phyloP scores from a whole-genome alignment of 202 grass and related monocot genomes.

The Hordeum pubiflorum region DNA sequence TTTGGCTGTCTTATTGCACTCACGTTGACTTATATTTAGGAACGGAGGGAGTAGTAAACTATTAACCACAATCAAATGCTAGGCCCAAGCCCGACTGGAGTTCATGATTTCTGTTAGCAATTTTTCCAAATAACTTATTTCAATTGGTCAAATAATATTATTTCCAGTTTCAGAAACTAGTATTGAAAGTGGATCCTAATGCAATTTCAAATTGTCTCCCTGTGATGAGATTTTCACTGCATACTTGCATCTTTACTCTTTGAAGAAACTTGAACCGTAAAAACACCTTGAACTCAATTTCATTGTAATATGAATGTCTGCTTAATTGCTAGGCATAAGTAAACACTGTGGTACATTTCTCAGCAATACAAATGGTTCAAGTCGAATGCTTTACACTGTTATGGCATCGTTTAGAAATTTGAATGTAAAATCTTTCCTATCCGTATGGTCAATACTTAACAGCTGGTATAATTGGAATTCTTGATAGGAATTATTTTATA shows the following conservation, averaged over 20 bases:
- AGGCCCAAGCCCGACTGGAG: background rate
- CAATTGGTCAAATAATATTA: background rate
- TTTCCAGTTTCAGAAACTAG: background rate
- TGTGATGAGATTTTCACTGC: background rate
- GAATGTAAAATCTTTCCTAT: background rate
- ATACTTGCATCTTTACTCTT: background rate
- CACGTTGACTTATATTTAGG: background rate
- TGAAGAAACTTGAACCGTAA: background rate
- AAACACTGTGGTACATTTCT: background rate
- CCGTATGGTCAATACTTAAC: background rate
- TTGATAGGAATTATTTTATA: conserved; percentile 4
- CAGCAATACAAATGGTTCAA: background rate
- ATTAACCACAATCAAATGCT: background rate
- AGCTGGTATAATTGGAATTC: background rate
- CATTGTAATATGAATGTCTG: background rate
- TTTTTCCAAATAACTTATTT: background rate
- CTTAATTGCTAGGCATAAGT: background rate
- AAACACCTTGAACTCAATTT: background rate
- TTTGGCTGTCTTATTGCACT: background rate
- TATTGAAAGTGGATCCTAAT: background rate
- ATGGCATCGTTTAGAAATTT: background rate
- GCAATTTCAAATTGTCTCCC: background rate
- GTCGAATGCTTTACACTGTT: background rate
- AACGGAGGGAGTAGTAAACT: background rate
- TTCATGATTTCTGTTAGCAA: background rate